Base-by-base conservation (phyloP, 176 grass and related monocot genomes). In the Oryza longistaminata region DNA sequence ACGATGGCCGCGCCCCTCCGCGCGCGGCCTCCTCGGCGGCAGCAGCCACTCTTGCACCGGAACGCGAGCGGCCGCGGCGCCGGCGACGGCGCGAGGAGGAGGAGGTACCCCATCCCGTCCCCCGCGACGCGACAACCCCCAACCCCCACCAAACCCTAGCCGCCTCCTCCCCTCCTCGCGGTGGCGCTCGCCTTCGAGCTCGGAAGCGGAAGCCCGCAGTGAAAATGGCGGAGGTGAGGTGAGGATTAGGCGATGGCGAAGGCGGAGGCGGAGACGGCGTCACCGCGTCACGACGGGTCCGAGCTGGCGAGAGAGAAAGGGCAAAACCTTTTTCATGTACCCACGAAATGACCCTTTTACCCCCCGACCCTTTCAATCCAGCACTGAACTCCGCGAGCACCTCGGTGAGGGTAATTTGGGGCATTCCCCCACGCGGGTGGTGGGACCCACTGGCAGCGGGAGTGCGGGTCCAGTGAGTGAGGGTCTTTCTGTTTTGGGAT, bases 71-170 rank as follows among this genome's bases (percentile, higher is more conserved):
- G 75, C 87, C 85, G 85, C 48, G 87, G 76, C 75, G 83, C 66
- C 87, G 87, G 86, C 49, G 87, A 45, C 34, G 83, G 83, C 70
- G 86, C 81, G 34, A 37, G 5, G 22, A 87, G 31, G 74, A 84
- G 69, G 43, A 78, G 52, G 81, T 92, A 88, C 17, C 85, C 88
- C 82, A 88, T 90, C 73, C 85, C 53, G 53, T 58, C 53, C 53
- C 53, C 85, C 61, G 5, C 19, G 7, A 17, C 55, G 42, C 42
- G 42, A 43, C 42, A 43, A 21, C 17, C 52, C 17, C 55, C 1
- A n/a, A 5, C 5, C 82, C 16, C 82, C 19, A 27, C 10, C 26
- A 76, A 86, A 70, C 31, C 91, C 88, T 80, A 82, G 88, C 40
- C n/a, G 3, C 34, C 71, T 21, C 50, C 52, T 7, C 58, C 58